Conservation (phyloP, 345 rosid species). For the Durio zibethinus region DNA sequence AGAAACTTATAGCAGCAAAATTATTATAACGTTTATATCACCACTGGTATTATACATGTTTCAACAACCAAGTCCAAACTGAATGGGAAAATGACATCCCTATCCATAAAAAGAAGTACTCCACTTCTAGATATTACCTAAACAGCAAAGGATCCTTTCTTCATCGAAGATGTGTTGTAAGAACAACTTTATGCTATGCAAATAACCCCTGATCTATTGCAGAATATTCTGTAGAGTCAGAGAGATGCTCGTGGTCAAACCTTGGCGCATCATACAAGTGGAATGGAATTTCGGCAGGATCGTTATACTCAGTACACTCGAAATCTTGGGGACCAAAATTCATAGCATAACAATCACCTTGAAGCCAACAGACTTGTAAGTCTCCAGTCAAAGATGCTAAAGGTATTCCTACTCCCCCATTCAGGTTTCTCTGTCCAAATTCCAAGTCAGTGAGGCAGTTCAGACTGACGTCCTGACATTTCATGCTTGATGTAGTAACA, state of each 20-base stretch:
- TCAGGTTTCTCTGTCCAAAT: constrained; percentile 32
- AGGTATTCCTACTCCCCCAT: constrained; percentile 31
- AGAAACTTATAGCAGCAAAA: constrained; percentile 23
- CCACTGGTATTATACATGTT: constrained; percentile 27
- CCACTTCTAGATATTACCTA: constrained; percentile 21
- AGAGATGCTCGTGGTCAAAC: constrained; percentile 54
- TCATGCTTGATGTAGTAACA: constrained; percentile 26
- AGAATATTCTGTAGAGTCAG: constrained; percentile 58
- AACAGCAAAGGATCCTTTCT: constrained; percentile 11
- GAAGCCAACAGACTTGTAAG: constrained; percentile 49
- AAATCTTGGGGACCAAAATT: constrained; percentile 48
- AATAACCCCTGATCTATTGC: constrained; percentile 66
- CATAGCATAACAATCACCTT: constrained; percentile 42
- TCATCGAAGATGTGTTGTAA: not conserved
- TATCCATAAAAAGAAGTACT: constrained; percentile 21
- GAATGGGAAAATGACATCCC: constrained; percentile 22
- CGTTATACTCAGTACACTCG: constrained; percentile 40
- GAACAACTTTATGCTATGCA: constrained; percentile 41
- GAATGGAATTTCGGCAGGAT: constrained; percentile 49
- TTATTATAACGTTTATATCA: constrained; percentile 29
- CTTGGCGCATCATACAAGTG: constrained; percentile 43
- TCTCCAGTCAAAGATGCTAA: constrained; percentile 42
- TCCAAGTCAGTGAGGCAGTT: constrained; percentile 34
- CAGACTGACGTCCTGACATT: constrained; percentile 37
- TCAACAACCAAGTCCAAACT: constrained; percentile 25